phyloP scores from a whole-genome alignment of 2,329 filamentous ascomycete species.

The Fusarium solani-melongenae region DNA sequence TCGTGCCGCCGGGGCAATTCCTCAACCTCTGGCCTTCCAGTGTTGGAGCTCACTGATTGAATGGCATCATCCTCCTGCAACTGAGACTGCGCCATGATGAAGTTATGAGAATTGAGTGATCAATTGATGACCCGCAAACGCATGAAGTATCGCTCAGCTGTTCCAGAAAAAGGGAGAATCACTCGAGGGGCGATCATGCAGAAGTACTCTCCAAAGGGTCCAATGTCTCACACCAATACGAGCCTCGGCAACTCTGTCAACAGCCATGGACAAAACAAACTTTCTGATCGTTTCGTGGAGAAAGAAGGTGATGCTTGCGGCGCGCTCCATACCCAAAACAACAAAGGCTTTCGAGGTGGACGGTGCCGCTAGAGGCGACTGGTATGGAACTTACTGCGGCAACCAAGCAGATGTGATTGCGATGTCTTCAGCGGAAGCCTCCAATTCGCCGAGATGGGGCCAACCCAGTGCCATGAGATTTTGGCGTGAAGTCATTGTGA shows the following conservation, averaged over 20 bases:
- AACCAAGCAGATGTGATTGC: not conserved
- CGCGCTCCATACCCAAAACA: not conserved
- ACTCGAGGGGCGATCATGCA: not conserved
- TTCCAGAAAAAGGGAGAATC: not conserved
- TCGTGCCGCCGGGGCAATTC: not conserved
- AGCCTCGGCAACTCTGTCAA: not conserved
- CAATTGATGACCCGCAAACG: not conserved
- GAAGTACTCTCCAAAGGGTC: not conserved
- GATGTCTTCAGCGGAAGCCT: not conserved
- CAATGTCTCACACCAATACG: not conserved
- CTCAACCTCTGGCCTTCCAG: not conserved
- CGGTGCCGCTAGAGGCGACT: not conserved
- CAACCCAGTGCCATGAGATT: not conserved
- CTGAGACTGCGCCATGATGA: not conserved
- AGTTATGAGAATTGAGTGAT: not conserved
- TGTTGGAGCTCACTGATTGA: not conserved
- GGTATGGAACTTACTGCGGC: not conserved
- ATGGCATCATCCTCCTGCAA: not conserved
- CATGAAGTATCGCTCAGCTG: not conserved
- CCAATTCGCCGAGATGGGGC: not conserved
- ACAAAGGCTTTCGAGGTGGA: not conserved
- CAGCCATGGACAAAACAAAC: not conserved
- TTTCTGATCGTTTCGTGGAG: not conserved
- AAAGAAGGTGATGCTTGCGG: not conserved
- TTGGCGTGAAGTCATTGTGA: slow-evolving; percentile 1